Evolutionary conservation across 495 filamentous ascomycete species (phyloP), one percentile per base, ranked within the genome.

Genomic region (Glarea lozoyensis): DNA sequence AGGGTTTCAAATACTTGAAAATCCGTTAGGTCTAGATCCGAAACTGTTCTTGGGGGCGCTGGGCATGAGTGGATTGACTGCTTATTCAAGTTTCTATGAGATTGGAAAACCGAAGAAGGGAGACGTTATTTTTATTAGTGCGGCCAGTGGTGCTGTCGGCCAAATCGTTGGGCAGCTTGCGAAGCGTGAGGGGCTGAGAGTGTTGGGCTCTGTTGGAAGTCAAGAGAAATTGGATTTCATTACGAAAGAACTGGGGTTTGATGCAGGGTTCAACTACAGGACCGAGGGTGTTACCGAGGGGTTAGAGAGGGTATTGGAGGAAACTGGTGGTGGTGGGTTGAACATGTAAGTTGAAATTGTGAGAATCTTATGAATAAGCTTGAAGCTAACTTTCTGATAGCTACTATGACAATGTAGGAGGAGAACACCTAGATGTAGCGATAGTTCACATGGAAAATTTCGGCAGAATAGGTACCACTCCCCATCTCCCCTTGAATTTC

Each of bases 351-450:
- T n/a, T n/a, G n/a, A n/a, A n/a, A n/a, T n/a, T n/a, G n/a, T n/a
- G n/a, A n/a, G n/a, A n/a, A n/a, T n/a, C n/a, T n/a, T n/a, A n/a
- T n/a, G n/a, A n/a, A n/a, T n/a, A n/a, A n/a, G n/a, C n/a, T n/a
- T n/a, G n/a, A n/a, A n/a, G n/a, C n/a, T n/a, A n/a, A n/a, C n/a
- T n/a, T n/a, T n/a, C n/a, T n/a, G n/a, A n/a, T n/a, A n/a, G n/a
- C 57, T 94, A 94, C 68, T 96, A 80, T 53, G 89, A 96, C 60
- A 95, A 94, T 52, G 89, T 96, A 15, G 89, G 89, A 10, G 89
- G 88, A 6, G 86, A 90, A 65, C 81, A 86, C 50, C 65, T 94
- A 21, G 84, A 88, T 50, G 87, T 84, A 23, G 75, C 83, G 0
- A 56, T 95, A 10, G 67, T 71, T 10, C 67, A 67, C 19, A 64